Evolutionary conservation across 2,329 filamentous ascomycete species (phyloP), one percentile per base, ranked within the genome.

Genomic region (Fusarium nygamai): DNA sequence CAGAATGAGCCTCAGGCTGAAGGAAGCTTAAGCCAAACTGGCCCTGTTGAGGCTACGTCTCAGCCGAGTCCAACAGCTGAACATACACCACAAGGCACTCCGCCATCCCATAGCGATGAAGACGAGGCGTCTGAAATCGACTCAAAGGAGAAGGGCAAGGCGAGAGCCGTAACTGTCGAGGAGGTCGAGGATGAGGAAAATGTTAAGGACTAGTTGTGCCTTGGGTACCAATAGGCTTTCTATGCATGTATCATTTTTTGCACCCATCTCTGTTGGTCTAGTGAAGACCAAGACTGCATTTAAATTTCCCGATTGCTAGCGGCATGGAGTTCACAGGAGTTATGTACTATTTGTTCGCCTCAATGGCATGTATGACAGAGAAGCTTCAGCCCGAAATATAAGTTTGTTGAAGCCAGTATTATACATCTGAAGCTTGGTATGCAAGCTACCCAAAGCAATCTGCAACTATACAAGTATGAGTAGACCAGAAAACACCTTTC

Each of bases 121-220:
- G 70, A 74, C 13, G 78, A 66, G 54, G 43, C 64, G 31, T 58
- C 64, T 17, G 64, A 59, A 41, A 67, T 72, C 39, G 41, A 62
- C 33, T 57, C 64, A 87, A 86, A 74, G 83, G 43, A 60, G 20
- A 60, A 60, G 57, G 57, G 83, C 13, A 88, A 86, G 73, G 85
- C 80, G 4, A 86, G 79, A 67, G 85, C 84, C 9, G 86, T 81
- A 17, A 86, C 86, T 8, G 82, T 88, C 4, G 76, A 78, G 24
- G 76, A 78, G 38, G 72, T 67, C 17, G 74, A 75, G 46, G 74
- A 78, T 8, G 69, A 78, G 33, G 69, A 63, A 16, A 63, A 60
- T 27, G 39, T 20, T 19, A 64, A 67, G 31, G 58, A 71, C 38
- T 74, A 73, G 68, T 22, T 33, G n/a, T 47, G 51, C n/a, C n/a